These are phyloP conservation scores for Polychaeton citri DNA, from an alignment of 2,329 filamentous ascomycete genomes.

Conservation along the genomic window DNA sequence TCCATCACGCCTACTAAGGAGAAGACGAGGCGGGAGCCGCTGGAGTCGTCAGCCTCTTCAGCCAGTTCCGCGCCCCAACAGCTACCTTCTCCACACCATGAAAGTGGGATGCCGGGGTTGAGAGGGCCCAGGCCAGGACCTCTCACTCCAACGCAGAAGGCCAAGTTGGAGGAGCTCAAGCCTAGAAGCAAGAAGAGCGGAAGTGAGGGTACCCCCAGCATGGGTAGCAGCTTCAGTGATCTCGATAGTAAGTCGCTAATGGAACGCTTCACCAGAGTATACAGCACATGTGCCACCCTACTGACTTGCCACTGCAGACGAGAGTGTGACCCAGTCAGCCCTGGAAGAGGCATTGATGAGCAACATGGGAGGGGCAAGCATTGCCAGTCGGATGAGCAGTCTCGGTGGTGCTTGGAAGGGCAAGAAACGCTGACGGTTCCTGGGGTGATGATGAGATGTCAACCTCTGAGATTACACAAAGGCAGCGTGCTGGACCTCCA, in stretches of 20 bases:
- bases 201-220: conserved; percentile 63
- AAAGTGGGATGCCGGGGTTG: neutral
- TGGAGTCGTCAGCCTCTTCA: conserved; percentile 42
- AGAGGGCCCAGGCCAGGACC: conserved; percentile 11
- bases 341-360: conserved; percentile 66
- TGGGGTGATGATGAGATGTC: too few relatives aligned
- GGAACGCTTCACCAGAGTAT: neutral
- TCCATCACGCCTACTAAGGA: conserved; percentile 1
- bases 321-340: conserved; percentile 67
- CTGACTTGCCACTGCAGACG: too few relatives aligned
- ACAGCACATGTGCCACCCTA: neutral
- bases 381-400: conserved; percentile 47
- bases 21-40: conserved; percentile 14
- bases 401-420: conserved; percentile 49
- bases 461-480: too few relatives aligned
- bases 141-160: conserved; percentile 41
- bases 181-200: conserved; percentile 40
- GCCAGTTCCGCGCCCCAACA: conserved; percentile 11
- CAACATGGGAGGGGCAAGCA: conserved; percentile 41
- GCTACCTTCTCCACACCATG: conserved; percentile 3
- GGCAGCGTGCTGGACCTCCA: too few relatives aligned
- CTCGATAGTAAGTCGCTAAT: conserved; percentile 47
- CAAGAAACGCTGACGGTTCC: conserved; percentile 7
- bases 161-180: conserved; percentile 42
- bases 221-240: conserved; percentile 79